Percentiles rank a stretch among this genome's conserved stretches.
Evolutionary conservation across 768 basidiomycete species (phyloP).

Genomic region (Boletales sp.): DNA sequence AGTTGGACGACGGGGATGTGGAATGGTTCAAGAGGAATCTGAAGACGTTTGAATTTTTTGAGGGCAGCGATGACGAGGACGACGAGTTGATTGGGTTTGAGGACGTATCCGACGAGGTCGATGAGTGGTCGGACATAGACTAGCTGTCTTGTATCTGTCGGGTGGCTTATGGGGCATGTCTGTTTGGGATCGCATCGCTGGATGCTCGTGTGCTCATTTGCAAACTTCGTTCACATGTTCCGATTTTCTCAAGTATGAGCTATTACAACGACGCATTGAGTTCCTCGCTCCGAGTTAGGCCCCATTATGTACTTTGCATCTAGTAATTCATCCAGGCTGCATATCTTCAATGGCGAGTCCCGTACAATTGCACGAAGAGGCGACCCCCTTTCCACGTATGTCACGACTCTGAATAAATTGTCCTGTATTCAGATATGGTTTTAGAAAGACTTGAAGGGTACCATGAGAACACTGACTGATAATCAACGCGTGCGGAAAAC

Average conservation of each 20-base stretch:
- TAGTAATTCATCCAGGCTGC: too few relatives aligned
- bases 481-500: constrained; percentile 35
- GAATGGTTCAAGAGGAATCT: constrained; percentile 51
- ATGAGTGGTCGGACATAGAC: constrained; percentile 15
- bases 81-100: constrained; percentile 21
- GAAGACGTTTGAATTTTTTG: constrained; percentile 53
- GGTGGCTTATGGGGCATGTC: too few relatives aligned
- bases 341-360: too few relatives aligned
- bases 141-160: background rate
- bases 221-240: too few relatives aligned
- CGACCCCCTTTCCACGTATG: constrained; percentile 22
- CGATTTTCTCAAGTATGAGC: too few relatives aligned
- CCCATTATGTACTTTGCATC: too few relatives aligned
- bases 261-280: too few relatives aligned
- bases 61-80: constrained; percentile 49
- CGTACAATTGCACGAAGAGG: background rate
- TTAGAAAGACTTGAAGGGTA: too few relatives aligned
- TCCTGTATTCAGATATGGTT: constrained; percentile 13
- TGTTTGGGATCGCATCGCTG: too few relatives aligned
- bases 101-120: constrained; percentile 11
- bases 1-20: constrained; percentile 39
- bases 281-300: too few relatives aligned
- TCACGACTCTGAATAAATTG: constrained; percentile 6
- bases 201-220: too few relatives aligned
- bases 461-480: constrained; percentile 18